Conservation (phyloP, 768 basidiomycete species). For the Xerocomellus dryophilus region DNA sequence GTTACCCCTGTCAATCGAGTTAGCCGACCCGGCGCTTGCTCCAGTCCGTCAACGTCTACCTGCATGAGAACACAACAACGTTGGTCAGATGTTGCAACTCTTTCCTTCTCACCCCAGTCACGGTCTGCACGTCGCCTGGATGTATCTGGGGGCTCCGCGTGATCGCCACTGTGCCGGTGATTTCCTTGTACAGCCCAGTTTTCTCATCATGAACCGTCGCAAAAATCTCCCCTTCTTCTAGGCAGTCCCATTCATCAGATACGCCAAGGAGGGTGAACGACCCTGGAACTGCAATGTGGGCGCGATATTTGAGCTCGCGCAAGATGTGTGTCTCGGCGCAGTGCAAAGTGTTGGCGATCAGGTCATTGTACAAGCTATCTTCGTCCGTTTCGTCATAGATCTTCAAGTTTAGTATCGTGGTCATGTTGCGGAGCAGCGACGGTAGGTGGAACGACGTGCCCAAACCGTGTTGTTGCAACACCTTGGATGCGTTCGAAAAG, state of each 20-base stretch:
- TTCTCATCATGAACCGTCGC: constrained; percentile 39
- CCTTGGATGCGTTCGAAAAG: constrained; percentile 35
- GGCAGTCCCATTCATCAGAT: constrained; percentile 47
- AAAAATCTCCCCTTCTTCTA: constrained; percentile 47
- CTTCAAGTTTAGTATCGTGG: constrained; percentile 31
- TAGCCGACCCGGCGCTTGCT: constrained; percentile 4
- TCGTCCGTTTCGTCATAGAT: constrained; percentile 11
- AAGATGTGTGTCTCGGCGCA: constrained; percentile 45
- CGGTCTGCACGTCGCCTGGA: constrained; percentile 45
- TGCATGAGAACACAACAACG: constrained; percentile 51
- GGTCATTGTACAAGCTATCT: constrained; percentile 29
- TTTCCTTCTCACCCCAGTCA: constrained; percentile 40
- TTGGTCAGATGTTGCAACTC: constrained; percentile 41
- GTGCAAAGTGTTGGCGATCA: constrained; percentile 37
- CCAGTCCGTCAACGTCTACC: constrained; percentile 21
- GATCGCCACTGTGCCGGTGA: constrained; percentile 42
- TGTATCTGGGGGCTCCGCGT: constrained; percentile 54
- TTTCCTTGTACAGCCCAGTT: constrained; percentile 20
- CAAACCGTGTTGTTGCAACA: constrained; percentile 44
- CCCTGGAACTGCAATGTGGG: constrained; percentile 47
- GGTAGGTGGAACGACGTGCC: constrained; percentile 45
- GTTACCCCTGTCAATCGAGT: constrained; percentile 33
- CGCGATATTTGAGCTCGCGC: constrained; percentile 50
- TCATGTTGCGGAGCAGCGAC: constrained; percentile 40
- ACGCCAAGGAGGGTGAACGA: constrained; percentile 53